These are phyloP conservation scores for Cryptococcus maquisensis DNA, from an alignment of 1,284 basidiomycete species.

Conservation along the genomic window DNA sequence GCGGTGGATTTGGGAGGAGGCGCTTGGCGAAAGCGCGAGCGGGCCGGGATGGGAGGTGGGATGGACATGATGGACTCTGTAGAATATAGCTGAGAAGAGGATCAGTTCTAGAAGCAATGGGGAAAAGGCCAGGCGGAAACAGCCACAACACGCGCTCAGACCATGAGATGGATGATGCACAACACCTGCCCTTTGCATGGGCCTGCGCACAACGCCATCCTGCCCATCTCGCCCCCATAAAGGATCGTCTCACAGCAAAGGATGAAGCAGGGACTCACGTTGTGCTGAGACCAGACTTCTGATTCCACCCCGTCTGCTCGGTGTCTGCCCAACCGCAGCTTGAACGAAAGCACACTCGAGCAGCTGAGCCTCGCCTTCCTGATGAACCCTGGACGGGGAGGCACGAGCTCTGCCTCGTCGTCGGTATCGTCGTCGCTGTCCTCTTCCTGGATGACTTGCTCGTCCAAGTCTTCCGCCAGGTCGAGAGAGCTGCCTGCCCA, in stretches of 20 bases:
- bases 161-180: neutral
- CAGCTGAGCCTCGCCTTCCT: constrained; percentile 2
- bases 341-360: constrained; percentile 1
- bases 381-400: neutral
- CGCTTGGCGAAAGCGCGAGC: constrained; percentile 11
- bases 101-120: neutral
- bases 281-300: neutral
- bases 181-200: too few species aligned
- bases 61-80: constrained; percentile 5
- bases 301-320: constrained; percentile 2
- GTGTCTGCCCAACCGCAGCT: neutral
- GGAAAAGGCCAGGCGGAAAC: neutral
- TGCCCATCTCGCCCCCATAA: too few species aligned
- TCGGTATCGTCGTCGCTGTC: neutral
- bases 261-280: constrained; percentile 2
- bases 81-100: neutral
- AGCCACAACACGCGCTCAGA: too few species aligned
- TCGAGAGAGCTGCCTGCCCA: neutral
- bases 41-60: constrained; percentile 16
- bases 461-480: neutral
- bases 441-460: neutral
- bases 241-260: too few species aligned
- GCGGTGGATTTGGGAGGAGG: constrained; percentile 4
- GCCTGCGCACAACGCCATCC: too few species aligned
- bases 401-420: neutral